Percentiles rank a stretch among this genome's conserved stretches.
Evolutionary conservation across 371 early-diverging fungal species (phyloP).

Genomic region (Rhizopus microsporus): DNA sequence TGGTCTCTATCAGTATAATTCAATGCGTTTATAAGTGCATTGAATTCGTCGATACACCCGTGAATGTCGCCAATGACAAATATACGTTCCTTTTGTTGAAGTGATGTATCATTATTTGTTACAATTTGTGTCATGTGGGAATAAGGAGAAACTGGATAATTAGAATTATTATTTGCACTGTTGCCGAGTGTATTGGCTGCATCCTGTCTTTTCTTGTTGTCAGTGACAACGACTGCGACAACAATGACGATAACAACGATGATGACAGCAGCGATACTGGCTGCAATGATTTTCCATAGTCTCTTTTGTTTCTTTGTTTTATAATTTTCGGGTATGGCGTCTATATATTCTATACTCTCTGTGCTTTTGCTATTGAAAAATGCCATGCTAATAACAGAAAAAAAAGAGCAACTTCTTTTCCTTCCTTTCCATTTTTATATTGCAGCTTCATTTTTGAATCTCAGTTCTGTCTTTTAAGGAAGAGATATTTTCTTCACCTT

Average conservation of each 20-base stretch:
- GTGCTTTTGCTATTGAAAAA: conserved; percentile 9
- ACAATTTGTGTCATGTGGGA: conserved; percentile 38
- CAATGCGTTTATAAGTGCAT: conserved; percentile 48
- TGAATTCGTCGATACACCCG: conserved; percentile 60
- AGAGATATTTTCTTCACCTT: neutral
- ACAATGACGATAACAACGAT: conserved; percentile 37
- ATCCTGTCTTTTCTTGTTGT: conserved; percentile 18
- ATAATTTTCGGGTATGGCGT: conserved; percentile 15
- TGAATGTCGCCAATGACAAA: conserved; percentile 77
- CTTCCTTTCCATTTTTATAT: neutral
- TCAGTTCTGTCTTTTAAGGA: neutral
- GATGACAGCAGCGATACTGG: conserved; percentile 26
- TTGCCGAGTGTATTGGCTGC: neutral
- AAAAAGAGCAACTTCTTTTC: conserved; percentile 3
- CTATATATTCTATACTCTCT: conserved; percentile 21
- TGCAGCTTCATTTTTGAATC: neutral
- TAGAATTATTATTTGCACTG: neutral
- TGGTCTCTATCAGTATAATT: conserved; percentile 49
- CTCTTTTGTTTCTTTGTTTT: conserved; percentile 22
- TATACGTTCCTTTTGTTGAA: conserved; percentile 42
- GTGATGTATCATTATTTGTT: conserved; percentile 16
- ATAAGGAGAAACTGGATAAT: conserved; percentile 40
- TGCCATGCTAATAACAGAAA: conserved; percentile 7
- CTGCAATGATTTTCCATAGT: conserved; percentile 21
- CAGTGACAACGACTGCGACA: conserved; percentile 36